Base-by-base conservation (phyloP, 495 filamentous ascomycete genomes). In the Neurospora sp. region DNA sequence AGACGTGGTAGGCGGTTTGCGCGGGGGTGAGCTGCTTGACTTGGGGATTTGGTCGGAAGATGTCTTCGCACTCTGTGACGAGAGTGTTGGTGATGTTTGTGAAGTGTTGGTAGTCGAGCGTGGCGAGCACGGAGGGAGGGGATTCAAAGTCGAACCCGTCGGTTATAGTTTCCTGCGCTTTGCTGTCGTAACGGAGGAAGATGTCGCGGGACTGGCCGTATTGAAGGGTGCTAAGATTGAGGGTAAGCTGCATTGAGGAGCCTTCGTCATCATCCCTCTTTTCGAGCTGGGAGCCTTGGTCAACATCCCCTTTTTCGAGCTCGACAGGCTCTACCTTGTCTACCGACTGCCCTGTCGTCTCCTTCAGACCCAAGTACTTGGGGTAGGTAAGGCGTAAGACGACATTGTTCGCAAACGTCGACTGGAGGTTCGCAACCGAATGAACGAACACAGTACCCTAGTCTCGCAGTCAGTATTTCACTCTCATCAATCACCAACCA, bases 171-270 rank as follows among this genome's bases (percentile, higher is more conserved):
- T 71, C 18, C 2, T 35, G n/a, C 8, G 71, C 4, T 20, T 10
- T 18, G 22, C 39, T 42, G 20, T 48, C 68, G 70, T 76, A 76
- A 40, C 71, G 68, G 38, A 85, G 78, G 71, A 79, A 83, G 69
- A 86, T 80, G 72, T 85, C 84, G 11, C 83, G 77, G 4, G 84
- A 82, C 44, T 86, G 84, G 72, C 82, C 84, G 70, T 85, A 86
- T 74, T 85, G 82, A 20, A 86, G 68, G 73, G 80, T 83, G 46
- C 77, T 77, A 38, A 86, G 78, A 10, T 71, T 38, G 70, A 86
- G 78, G 38, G 72, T 80, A 8, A 85, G 73, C 27, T 76, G 71
- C 14, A 16, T 74, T 27, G 40, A 31, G 8, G 69, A 11, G 44
- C 46, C 69, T 3, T 69, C 44, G 10, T 73, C 22, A 46, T 68